Conservation (phyloP, 768 basidiomycete genomes). For the Pisolithus marmoratus region DNA sequence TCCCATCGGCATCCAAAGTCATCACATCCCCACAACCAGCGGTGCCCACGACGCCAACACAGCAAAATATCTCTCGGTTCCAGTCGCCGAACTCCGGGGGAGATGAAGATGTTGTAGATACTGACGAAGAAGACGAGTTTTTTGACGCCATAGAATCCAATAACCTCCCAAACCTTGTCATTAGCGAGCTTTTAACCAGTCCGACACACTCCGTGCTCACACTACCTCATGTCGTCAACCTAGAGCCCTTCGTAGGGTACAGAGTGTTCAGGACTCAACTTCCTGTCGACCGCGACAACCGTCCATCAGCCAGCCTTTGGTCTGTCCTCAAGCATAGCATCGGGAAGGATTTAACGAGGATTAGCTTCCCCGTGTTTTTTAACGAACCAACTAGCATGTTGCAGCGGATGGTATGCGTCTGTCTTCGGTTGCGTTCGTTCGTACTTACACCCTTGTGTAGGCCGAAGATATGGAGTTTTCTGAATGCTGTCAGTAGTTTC, state of each 20-base stretch:
- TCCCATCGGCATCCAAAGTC: conserved; percentile 3
- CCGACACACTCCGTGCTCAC: conserved; percentile 31
- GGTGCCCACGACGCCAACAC: conserved; percentile 17
- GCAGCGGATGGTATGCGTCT: conserved; percentile 72
- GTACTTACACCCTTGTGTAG: conserved; percentile 17
- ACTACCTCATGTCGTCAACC: conserved; percentile 31
- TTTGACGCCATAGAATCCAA: conserved; percentile 93
- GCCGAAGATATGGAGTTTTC: conserved; percentile 98
- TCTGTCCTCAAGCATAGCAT: conserved; percentile 92
- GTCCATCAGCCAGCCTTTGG: conserved; percentile 91
- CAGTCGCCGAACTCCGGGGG: conserved; percentile 19
- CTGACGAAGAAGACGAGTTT: conserved; percentile 92
- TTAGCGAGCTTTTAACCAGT: conserved; percentile 57
- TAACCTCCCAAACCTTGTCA: conserved; percentile 67
- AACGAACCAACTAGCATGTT: conserved; percentile 96
- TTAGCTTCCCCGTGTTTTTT: conserved; percentile 90
- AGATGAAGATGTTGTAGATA: conserved; percentile 37
- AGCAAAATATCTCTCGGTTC: conserved; percentile 14
- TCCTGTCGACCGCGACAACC: conserved; percentile 62
- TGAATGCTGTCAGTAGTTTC: conserved; percentile 64
- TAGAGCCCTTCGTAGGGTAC: conserved; percentile 63
- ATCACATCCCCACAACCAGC: conserved; percentile 2
- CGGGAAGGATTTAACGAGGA: conserved; percentile 94
- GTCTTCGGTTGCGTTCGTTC: not conserved
- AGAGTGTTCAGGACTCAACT: conserved; percentile 52